Conservation (phyloP, 2,329 filamentous ascomycete genomes). For the Septoria petroselini region DNA sequence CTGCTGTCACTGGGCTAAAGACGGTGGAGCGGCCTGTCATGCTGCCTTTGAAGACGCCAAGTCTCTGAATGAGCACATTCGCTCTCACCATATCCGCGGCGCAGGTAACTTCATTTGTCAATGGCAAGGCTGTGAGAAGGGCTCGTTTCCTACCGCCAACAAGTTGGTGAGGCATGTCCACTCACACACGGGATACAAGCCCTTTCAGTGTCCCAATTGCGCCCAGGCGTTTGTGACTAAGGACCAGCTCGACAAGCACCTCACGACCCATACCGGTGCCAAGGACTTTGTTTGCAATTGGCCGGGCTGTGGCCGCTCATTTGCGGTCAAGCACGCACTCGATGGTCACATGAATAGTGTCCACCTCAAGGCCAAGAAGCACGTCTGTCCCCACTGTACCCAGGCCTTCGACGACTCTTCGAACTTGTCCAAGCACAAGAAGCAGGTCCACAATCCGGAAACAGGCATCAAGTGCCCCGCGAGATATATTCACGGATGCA, state of each 20-base stretch:
- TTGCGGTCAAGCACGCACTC: conserved; percentile 65
- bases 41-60: conserved; percentile 46
- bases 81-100: conserved; percentile 48
- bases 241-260: conserved; percentile 65
- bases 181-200: conserved; percentile 57
- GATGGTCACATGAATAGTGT: conserved; percentile 57
- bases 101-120: conserved; percentile 34
- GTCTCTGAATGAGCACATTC: conserved; percentile 56
- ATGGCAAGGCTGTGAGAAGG: conserved; percentile 55
- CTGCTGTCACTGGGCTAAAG: conserved; percentile 32
- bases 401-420: conserved; percentile 39
- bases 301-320: conserved; percentile 48
- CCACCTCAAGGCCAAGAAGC: conserved; percentile 49
- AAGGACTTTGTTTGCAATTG: conserved; percentile 59
- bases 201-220: conserved; percentile 52
- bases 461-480: conserved; percentile 29
- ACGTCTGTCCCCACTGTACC: conserved; percentile 35
- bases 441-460: conserved; percentile 29
- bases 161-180: conserved; percentile 65
- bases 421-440: conserved; percentile 37
- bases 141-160: conserved; percentile 38
- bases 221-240: conserved; percentile 61
- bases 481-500: conserved; percentile 25
- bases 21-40: conserved; percentile 27
- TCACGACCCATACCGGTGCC: conserved; percentile 63